Percentiles rank a stretch among this genome's conserved stretches.
phyloP scores from a whole-genome alignment of 2,329 filamentous ascomycete species.

The Colletotrichum endophyticum region DNA sequence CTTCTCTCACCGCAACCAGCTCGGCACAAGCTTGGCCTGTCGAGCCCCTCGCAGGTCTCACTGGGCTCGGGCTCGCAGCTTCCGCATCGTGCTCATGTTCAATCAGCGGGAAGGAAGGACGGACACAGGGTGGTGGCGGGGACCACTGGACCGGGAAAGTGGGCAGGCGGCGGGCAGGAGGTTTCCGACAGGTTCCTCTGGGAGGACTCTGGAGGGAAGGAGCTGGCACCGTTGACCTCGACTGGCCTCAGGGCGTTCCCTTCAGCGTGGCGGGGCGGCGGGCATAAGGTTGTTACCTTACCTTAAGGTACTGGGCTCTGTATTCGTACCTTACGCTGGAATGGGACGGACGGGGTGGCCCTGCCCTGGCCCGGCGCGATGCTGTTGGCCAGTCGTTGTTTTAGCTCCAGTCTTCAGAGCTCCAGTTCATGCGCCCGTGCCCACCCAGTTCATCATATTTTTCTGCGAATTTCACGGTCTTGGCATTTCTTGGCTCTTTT shows the following conservation, averaged over 20 bases:
- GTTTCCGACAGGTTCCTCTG: neutral
- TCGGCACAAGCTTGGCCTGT: neutral
- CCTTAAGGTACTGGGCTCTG: no score
- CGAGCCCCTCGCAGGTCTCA: neutral
- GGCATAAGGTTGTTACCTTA: neutral
- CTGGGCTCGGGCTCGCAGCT: no score
- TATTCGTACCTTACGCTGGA: no score
- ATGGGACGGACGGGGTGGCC: neutral
- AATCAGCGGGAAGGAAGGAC: neutral
- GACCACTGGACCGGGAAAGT: neutral
- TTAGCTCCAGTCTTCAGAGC: neutral
- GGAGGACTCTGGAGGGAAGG: neutral
- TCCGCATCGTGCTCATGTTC: neutral
- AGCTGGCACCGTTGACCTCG: neutral
- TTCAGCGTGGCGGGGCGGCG: neutral
- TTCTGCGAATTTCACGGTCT: constrained; percentile 12
- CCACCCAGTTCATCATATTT: neutral
- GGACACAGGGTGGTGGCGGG: no score
- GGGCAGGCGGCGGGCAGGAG: neutral
- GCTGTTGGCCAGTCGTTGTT: neutral
- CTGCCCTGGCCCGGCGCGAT: neutral
- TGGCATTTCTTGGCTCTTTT: constrained; percentile 17
- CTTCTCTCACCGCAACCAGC: neutral
- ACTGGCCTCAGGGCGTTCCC: neutral
- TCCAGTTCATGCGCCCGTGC: constrained; percentile 5